These are phyloP conservation scores for Eimeria praecox DNA, from an alignment of 169 alveolate species.

Conservation along the genomic window DNA sequence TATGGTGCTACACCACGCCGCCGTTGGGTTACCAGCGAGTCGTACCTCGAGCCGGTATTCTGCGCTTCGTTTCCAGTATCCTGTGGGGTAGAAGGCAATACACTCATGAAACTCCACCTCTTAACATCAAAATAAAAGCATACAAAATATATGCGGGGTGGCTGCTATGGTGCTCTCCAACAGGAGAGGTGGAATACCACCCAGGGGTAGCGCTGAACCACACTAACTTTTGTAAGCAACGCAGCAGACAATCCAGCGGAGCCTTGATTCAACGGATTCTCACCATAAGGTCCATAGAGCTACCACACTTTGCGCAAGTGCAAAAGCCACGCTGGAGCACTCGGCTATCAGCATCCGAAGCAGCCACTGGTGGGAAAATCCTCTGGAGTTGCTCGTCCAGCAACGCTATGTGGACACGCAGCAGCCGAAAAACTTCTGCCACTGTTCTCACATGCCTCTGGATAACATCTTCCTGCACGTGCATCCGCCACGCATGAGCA, in stretches of 20 bases:
- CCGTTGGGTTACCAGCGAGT: neutral
- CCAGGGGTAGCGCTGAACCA: neutral
- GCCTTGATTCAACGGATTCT: neutral
- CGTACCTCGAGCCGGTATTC: conserved; percentile 33
- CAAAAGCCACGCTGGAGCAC: conserved; percentile 25
- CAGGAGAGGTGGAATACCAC: neutral
- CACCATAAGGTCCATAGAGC: conserved; percentile 61
- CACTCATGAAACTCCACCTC: neutral
- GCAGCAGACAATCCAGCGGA: neutral
- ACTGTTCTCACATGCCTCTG: conserved; percentile 52
- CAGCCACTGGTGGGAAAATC: conserved; percentile 43
- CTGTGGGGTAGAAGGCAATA: neutral
- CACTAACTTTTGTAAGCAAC: neutral
- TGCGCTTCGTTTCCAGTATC: conserved; percentile 32
- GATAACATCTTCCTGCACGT: conserved; percentile 35
- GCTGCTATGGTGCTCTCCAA: neutral
- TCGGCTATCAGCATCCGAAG: conserved; percentile 50
- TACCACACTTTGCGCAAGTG: conserved; percentile 65
- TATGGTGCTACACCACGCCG: neutral
- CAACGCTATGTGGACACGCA: conserved; percentile 52
- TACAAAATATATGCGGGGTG: neutral
- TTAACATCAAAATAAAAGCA: neutral
- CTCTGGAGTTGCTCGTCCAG: conserved; percentile 55
- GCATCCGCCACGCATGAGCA: neutral
- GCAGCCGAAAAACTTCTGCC: conserved; percentile 33